Conservation (phyloP, 441 rosid species). For the Dalechampia spathulata region DNA sequence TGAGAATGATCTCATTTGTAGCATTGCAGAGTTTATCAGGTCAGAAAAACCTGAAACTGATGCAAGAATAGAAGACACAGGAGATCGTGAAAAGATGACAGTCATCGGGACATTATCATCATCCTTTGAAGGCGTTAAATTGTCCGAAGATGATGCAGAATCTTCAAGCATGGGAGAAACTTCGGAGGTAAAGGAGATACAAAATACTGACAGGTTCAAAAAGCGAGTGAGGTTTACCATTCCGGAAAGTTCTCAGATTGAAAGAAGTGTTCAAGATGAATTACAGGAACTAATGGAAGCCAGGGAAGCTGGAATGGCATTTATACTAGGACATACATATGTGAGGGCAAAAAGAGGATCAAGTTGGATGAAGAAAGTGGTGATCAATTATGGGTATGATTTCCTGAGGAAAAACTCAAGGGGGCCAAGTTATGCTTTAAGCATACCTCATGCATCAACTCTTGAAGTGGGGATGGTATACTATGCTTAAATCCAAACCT, state of each 20-base stretch:
- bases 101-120: constrained; percentile 71
- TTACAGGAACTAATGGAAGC: constrained; percentile 70
- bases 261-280: constrained; percentile 44
- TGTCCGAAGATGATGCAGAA: constrained; percentile 42
- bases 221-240: constrained; percentile 66
- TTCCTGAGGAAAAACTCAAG: constrained; percentile 78
- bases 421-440: constrained; percentile 53
- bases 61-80: constrained; percentile 20
- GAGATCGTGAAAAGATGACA: constrained; percentile 41
- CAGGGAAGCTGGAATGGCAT: constrained; percentile 89
- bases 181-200: constrained; percentile 30
- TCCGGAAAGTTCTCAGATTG: constrained; percentile 55
- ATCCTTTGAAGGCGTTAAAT: constrained; percentile 39
- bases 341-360: constrained; percentile 78
- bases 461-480: constrained; percentile 88
- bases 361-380: constrained; percentile 53
- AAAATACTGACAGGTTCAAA: constrained; percentile 22
- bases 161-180: constrained; percentile 18
- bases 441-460: constrained; percentile 76
- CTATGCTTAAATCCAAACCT: no score
- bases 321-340: constrained; percentile 74
- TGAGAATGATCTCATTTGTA: constrained; percentile 64
- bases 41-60: constrained; percentile 39
- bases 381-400: constrained; percentile 72
- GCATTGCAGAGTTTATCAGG: constrained; percentile 68